Evolutionary conservation across 805 yeast species (phyloP).

Genomic region (Candida hispaniensis): DNA sequence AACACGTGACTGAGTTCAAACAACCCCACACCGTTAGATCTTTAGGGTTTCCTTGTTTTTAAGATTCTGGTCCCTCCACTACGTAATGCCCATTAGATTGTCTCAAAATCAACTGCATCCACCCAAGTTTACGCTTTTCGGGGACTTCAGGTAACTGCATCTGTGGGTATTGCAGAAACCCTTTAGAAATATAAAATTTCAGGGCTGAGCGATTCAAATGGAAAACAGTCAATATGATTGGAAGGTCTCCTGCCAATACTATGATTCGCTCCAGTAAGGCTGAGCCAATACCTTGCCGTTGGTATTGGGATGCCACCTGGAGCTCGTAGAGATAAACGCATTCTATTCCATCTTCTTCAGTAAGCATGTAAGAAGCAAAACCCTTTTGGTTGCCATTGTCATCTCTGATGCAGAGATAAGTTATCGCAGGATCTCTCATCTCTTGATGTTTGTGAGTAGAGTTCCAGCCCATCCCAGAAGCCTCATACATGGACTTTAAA

Average conservation of each 20-base stretch:
- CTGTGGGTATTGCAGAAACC: slow-evolving; percentile 17
- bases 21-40: too few relatives aligned
- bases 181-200: slow-evolving; percentile 20
- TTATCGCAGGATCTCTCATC: slow-evolving; percentile 20
- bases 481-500: slow-evolving; percentile 21
- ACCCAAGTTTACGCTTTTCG: slow-evolving; percentile 8
- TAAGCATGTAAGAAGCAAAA: slow-evolving; percentile 21
- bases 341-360: slow-evolving; percentile 17
- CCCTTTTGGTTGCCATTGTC: background rate
- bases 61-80: too few relatives aligned
- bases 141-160: slow-evolving; percentile 2
- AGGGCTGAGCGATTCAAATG: slow-evolving; percentile 21
- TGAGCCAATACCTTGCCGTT: slow-evolving; percentile 22
- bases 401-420: slow-evolving; percentile 16
- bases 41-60: too few relatives aligned
- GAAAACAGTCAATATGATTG: slow-evolving; percentile 23
- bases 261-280: slow-evolving; percentile 19
- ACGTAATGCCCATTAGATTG: too few relatives aligned
- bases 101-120: slow-evolving; percentile 17
- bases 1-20: too few relatives aligned
- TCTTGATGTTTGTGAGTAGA: slow-evolving; percentile 21
- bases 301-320: slow-evolving; percentile 20
- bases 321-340: slow-evolving; percentile 25
- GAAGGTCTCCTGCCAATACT: slow-evolving; percentile 2
- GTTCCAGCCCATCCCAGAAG: slow-evolving; percentile 24